These are phyloP conservation scores for Papiliotrema terrestris DNA, from an alignment of 1,284 basidiomycete species.

Conservation along the genomic window DNA sequence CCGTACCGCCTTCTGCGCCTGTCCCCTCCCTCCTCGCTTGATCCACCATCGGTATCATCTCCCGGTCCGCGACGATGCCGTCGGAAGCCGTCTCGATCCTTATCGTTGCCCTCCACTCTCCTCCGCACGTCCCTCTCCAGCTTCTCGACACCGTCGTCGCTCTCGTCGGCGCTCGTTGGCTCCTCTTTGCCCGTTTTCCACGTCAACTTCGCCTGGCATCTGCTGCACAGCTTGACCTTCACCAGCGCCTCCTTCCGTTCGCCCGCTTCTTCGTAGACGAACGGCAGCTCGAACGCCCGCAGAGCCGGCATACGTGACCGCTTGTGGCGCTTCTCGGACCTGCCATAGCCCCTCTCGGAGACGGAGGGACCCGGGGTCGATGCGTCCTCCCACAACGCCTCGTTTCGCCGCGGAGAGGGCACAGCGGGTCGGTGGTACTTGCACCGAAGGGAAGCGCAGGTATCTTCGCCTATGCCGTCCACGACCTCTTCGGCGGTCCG, in stretches of 20 bases:
- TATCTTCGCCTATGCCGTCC: constrained; percentile 72
- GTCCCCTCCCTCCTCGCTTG: too few species aligned
- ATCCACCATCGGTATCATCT: not conserved
- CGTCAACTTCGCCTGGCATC: constrained; percentile 75
- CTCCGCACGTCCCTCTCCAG: not conserved
- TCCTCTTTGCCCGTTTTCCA: constrained; percentile 70
- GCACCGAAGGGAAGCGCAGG: constrained; percentile 84
- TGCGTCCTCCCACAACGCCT: constrained; percentile 4
- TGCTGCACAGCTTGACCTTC: constrained; percentile 76
- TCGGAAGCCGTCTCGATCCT: not conserved
- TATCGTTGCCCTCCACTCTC: not conserved
- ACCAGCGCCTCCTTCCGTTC: constrained; percentile 73
- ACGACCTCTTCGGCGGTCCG: constrained; percentile 84
- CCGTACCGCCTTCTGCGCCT: too few species aligned
- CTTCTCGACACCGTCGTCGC: not conserved
- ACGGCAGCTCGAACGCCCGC: constrained; percentile 77
- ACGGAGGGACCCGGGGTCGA: constrained; percentile 4
- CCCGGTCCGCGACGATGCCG: too few species aligned
- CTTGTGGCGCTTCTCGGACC: not conserved
- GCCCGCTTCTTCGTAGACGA: constrained; percentile 76
- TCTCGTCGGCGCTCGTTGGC: constrained; percentile 17
- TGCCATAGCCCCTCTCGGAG: not conserved
- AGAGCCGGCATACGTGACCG: constrained; percentile 47
- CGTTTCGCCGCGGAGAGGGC: constrained; percentile 1
- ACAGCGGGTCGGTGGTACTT: constrained; percentile 53